Evolutionary conservation across 345 rosid genomes (phyloP).

Genomic region (Aethionema arabicum): DNA sequence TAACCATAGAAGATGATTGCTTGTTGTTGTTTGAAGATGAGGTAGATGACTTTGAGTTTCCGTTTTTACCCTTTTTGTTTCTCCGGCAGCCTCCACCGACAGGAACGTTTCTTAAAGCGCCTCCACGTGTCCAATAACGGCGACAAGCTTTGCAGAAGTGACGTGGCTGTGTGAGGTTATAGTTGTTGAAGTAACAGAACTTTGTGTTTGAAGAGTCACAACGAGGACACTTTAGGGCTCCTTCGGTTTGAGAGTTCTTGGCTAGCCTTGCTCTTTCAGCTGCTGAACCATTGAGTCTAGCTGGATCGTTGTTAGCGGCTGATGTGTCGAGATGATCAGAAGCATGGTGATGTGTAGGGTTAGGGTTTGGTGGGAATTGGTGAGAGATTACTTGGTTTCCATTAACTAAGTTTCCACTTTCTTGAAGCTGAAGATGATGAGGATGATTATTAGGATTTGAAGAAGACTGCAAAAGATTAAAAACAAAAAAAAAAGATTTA

Average conservation of each 20-base stretch:
- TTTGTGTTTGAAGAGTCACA: conserved; percentile 41
- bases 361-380: conserved; percentile 39
- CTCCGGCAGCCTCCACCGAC: conserved; percentile 43
- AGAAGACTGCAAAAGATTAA: conserved; percentile 34
- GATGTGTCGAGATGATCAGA: background rate
- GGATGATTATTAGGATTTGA: conserved; percentile 28
- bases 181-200: conserved; percentile 42
- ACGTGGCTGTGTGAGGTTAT: conserved; percentile 44
- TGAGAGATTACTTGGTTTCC: conserved; percentile 32
- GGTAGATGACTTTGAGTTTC: conserved; percentile 31
- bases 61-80: conserved; percentile 37
- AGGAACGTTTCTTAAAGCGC: conserved; percentile 41
- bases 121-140: conserved; percentile 42
- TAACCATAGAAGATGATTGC: conserved; percentile 34
- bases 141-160: conserved; percentile 44
- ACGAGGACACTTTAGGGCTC: conserved; percentile 38
- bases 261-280: conserved; percentile 38
- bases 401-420: conserved; percentile 27
- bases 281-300: conserved; percentile 18
- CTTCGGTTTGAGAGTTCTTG: conserved; percentile 32
- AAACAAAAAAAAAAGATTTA: background rate
- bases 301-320: conserved; percentile 15
- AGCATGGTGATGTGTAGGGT: conserved; percentile 33
- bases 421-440: conserved; percentile 37
- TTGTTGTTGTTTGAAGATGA: conserved; percentile 31